Base-by-base conservation (phyloP, 805 yeast genomes). In the Candida maesae region DNA sequence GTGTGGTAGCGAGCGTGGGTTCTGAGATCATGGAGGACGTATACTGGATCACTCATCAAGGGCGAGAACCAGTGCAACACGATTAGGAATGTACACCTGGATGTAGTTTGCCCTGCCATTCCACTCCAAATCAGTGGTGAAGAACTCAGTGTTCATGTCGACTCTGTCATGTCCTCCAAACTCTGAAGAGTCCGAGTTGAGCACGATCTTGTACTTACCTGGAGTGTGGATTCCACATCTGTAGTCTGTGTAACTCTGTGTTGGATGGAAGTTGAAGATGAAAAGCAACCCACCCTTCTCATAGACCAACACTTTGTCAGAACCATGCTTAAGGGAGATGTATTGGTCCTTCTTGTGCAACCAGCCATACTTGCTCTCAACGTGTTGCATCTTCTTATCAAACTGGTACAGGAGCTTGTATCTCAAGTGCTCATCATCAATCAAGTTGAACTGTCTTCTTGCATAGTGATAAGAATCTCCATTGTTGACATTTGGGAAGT, bases 401-500 rank as follows among this genome's bases (percentile, higher is more conserved):
- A 93, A 91, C n/a, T 70, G 69, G 62, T 82, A 83, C 54, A 91
- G 69, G 50, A 73, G 81, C 59, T 79, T 78, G 67, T 91, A 91
- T 47, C 96, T 75, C 54, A 93, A 69, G 46, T 87, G 65, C 20
- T 81, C 76, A 59, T 93, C 97, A 40, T 83, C 81, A 27, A 83
- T 76, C 52, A 91, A 73, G 56, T 88, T 88, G 73, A 90, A 93
- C 64, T 91, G 99, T 56, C 99, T 78, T 59, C 98, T 78, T 2
- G 97, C 96, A 58, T 93, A 91, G 65, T 86, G 93, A 65, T 85
- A 91, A 15, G 93, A 82, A 60, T 88, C 89, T 20, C 74, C 74
- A 64, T 91, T 93, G 26, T 96, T 96, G 21, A 50, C 82, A 56
- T 96, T 79, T 12, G 99, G 98, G 73, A 91, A 93, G 64, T 91